Base-by-base conservation (phyloP, 371 early-diverging fungal genomes). In the Lichtheimia ornata region DNA sequence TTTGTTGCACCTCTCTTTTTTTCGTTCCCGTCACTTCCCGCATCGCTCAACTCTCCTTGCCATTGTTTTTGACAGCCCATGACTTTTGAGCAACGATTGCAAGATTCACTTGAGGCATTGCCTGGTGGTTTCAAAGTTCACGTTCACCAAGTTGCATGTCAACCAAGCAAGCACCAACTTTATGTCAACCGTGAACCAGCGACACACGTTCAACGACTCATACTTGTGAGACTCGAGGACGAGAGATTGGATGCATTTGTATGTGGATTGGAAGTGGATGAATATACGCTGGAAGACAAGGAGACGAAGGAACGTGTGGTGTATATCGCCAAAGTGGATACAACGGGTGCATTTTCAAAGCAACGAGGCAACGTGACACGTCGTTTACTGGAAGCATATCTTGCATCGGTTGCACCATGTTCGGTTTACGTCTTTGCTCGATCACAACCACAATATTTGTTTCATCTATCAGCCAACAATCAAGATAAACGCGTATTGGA, bases 401-500 rank as follows among this genome's bases (percentile, higher is more conserved):
- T 88, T 9, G 42, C 65, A 2, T 70, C 74, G 20, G 58, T 82
- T 18, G 70, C 74, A 12, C 49, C 72, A 0, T 53, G 50, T 13
- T 61, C 55, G 13, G 66, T 93, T 1, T 86, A 89, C 61, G 67
- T 91, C 27, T 94, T 94, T 82, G 94, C 94, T 4, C 77, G 95
- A 15, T 83, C 94, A 0, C 94, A 94, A 69, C 93, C 92, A 6
- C 89, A 91, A 65, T 94, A 94, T 60, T 72, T 95, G 3, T 95
- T 95, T 79, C 86, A 83, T 11, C 60, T 79, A 18, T 94, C 94
- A 7, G 79, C 81, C 28, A 58, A 82, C 18, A 88, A 91, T 64
- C 53, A 71, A 15, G 56, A 50, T 2, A 95, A 95, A 56, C 74
- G 64, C 5, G 64, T 71, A 3, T 68, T 94, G 27, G 65, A 69